phyloP scores from a whole-genome alignment of 2,329 filamentous ascomycete species.

The Gyromitra esculenta region DNA sequence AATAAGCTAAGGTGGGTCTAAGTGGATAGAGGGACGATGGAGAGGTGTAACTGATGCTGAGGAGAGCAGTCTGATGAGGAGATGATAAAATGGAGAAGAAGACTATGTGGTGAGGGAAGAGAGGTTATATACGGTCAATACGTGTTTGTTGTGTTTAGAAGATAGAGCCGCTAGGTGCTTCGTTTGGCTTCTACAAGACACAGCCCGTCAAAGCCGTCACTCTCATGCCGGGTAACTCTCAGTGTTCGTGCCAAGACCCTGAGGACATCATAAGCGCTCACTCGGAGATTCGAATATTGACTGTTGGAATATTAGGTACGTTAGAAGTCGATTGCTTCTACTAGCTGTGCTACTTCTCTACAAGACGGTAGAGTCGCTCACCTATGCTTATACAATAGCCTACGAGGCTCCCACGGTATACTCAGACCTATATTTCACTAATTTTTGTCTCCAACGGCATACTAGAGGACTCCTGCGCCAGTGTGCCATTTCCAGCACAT shows the following conservation, averaged over 20 bases:
- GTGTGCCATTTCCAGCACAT: no score
- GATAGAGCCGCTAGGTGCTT: conserved; percentile 29
- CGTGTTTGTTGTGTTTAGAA: conserved; percentile 42
- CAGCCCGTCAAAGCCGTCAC: background rate
- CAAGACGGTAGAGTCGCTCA: no score
- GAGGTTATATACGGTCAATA: background rate
- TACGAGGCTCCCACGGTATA: no score
- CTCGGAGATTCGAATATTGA: background rate
- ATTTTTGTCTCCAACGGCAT: no score
- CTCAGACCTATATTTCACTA: no score
- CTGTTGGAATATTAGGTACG: background rate
- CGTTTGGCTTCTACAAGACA: conserved; percentile 12
- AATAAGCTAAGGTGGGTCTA: background rate
- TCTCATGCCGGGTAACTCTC: conserved; percentile 18
- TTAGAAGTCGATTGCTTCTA: no score
- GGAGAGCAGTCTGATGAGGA: background rate
- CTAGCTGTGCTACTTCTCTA: no score
- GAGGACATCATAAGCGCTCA: background rate
- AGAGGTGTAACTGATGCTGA: background rate
- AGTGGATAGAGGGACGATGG: background rate
- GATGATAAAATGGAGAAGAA: background rate
- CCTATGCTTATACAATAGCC: no score
- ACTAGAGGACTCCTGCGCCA: no score
- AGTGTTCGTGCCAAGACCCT: background rate
- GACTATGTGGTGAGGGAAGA: conserved; percentile 1